Evolutionary conservation across 2,329 filamentous ascomycete species (phyloP).

Genomic region (Fusarium nodosum): DNA sequence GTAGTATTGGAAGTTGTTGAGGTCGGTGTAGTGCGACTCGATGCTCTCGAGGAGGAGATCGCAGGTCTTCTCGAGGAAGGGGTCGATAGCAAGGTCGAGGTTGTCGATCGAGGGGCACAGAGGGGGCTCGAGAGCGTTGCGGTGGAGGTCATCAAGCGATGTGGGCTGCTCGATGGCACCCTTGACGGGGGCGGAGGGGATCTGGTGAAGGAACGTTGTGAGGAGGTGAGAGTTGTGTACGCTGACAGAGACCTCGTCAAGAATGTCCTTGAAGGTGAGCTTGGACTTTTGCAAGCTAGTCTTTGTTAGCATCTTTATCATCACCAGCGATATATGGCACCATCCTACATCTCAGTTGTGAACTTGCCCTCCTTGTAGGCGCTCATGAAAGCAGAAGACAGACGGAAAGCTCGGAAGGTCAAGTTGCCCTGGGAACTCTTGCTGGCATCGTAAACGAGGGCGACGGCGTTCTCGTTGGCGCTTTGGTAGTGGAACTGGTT

Average conservation of each 20-base stretch:
- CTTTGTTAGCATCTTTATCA: conserved; percentile 29
- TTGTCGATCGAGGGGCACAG: conserved; percentile 90
- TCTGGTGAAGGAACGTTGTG: conserved; percentile 93
- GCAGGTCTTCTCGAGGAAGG: conserved; percentile 98
- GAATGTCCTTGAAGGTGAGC: conserved; percentile 92
- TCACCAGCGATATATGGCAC: neutral
- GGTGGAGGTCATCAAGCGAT: conserved; percentile 82
- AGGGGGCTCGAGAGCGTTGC: conserved; percentile 72
- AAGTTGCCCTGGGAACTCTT: conserved; percentile 92
- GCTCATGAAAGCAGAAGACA: conserved; percentile 88
- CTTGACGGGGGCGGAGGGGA: conserved; percentile 74
- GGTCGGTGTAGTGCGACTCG: conserved; percentile 97
- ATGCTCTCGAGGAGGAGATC: conserved; percentile 96
- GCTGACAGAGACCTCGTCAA: conserved; percentile 88
- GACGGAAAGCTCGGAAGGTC: conserved; percentile 89
- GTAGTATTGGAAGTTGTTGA: conserved; percentile 99
- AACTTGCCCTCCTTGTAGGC: conserved; percentile 98
- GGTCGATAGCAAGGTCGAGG: conserved; percentile 93
- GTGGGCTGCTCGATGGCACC: conserved; percentile 80
- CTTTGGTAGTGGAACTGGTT: conserved; percentile 99
- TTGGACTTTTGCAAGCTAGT: conserved; percentile 92
- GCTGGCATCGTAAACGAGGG: conserved; percentile 94
- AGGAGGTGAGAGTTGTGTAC: conserved; percentile 98
- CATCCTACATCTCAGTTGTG: conserved; percentile 87
- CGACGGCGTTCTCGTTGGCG: conserved; percentile 89